Base-by-base conservation (phyloP, 2,329 filamentous ascomycete genomes). In the Verticillium tricorpus region DNA sequence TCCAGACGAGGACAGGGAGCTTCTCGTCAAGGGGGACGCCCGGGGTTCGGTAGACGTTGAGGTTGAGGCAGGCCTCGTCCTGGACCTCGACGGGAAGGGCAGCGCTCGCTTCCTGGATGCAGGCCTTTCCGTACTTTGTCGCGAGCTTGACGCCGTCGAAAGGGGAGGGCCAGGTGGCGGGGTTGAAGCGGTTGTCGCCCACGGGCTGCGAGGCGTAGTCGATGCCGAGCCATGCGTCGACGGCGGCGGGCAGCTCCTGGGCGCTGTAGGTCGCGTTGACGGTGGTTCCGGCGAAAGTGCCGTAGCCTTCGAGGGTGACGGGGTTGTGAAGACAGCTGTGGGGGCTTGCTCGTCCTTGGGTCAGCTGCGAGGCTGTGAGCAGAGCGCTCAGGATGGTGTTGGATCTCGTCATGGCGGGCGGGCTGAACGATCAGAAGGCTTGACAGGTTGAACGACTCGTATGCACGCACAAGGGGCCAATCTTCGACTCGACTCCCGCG, bases 141-240 rank as follows among this genome's bases (percentile, higher is more conserved):
- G 79, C 79, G 2, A 70, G 63, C 62, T 72, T 76, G 9, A 74
- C 69, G 0, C 77, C 79, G 1, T 74, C 68, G 56, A 82, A 80
- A 1, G 72, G 65, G 4, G 65, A 64, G 0, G 80, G 79, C 74
- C 73, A 77, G 25, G 73, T 70, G 19, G 79, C 71, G 0, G 76
- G 72, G 14, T 68, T 69, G 61, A 82, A 82, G 8, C 80, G 76
- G 15, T 69, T 64, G 3, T 76, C 69, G 7, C 75, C 77, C 1
- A 75, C 73, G 0, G 77, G 78, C 31, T 78, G 76, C 1, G 69
- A 68, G 0, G 80, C 74, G 57, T 80, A 82, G 65, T 80, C 77
- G 37, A 82, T 75, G 3, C 78, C 78, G 7, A 82, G 69, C 80
- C 79, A 82, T 0, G 80, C 79, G 63, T 82, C 77, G 5, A 58